phyloP scores from a whole-genome alignment of 164 flowering plant species.

The Amborella trichopoda region DNA sequence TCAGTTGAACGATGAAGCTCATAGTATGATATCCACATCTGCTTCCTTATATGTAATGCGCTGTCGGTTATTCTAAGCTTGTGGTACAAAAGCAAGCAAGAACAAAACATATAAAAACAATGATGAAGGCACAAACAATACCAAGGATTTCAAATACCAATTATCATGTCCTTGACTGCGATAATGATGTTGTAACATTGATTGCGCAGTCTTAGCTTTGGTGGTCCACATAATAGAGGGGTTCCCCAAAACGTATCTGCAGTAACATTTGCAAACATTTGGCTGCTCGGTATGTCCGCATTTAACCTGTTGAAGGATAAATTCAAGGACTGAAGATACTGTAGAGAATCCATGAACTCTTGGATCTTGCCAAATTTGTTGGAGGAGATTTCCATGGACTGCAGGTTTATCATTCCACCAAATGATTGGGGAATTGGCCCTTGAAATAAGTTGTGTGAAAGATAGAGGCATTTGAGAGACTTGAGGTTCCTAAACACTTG shows the following conservation, averaged over 20 bases:
- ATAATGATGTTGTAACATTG: not conserved
- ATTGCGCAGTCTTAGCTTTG: conserved; percentile 1
- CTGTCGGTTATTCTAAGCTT: not conserved
- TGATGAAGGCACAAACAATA: not conserved
- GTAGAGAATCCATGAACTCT: not conserved
- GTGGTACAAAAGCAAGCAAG: too few species aligned
- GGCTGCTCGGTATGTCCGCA: conserved; percentile 3
- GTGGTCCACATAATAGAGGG: conserved; percentile 1
- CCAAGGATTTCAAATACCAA: not conserved
- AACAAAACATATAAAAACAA: not conserved
- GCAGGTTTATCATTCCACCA: not conserved
- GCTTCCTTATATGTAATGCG: too few species aligned
- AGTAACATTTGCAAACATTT: not conserved
- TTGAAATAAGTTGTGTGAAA: not conserved
- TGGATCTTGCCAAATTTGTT: conserved; percentile 3
- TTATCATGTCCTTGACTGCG: not conserved
- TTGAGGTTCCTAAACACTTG: not conserved
- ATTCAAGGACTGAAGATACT: not conserved
- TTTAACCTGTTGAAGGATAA: conserved; percentile 5
- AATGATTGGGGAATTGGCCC: conserved; percentile 1
- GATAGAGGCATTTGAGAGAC: not conserved
- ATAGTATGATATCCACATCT: not conserved
- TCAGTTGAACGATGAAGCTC: conserved; percentile 3
- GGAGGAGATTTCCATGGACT: not conserved
- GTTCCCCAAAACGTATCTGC: not conserved